Base-by-base conservation (phyloP, 2,329 filamentous ascomycete species). In the Colletotrichum aenigma region DNA sequence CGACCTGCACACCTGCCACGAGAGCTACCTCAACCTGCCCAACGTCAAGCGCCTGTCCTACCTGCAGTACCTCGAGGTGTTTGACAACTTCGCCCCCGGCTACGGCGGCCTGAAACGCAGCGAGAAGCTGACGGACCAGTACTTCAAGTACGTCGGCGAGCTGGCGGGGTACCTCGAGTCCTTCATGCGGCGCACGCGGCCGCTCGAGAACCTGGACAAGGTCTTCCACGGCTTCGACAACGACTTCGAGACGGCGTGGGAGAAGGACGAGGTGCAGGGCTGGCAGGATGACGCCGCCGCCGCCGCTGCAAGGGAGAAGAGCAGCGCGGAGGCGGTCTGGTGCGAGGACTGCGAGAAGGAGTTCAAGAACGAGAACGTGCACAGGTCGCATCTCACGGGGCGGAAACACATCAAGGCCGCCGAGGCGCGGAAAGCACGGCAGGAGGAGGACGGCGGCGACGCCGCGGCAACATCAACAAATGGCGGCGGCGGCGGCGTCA, bases 301-400 rank as follows among this genome's bases (percentile, higher is more conserved):
- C 21, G 86, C 85, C 0, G 77, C 86, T 3, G 79, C 85, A 1
- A 80, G 80, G 32, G 65, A 71, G 4, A 34, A 83, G 3, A 86
- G 84, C 71, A 81, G 81, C 81, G 88, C 81, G 1, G 93, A 95
- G 68, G 95, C 94, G 1, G 90, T 96, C 18, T 98, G 95, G 94
- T 99, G 97, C 81, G 89, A 93, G 7, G 96, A 96, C 77, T 99
- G 97, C 83, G 94, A 97, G 82, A 98, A 96, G 85, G 95, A 96
- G 75, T 99, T 98, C 86, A 96, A 95, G 81, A 98, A 98, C 81
- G 93, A 97, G 78, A 98, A 98, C 77, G 95, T 98, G 64, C 98
- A 98, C 88, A 96, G 96, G 80, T 93, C 92, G 48, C 97, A 99
- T 83, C 86, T 99, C 76, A 94, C 88, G 0, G 96, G 96, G 56